phyloP scores from a whole-genome alignment of 2,329 filamentous ascomycete species.

The Corynespora cassiicola region DNA sequence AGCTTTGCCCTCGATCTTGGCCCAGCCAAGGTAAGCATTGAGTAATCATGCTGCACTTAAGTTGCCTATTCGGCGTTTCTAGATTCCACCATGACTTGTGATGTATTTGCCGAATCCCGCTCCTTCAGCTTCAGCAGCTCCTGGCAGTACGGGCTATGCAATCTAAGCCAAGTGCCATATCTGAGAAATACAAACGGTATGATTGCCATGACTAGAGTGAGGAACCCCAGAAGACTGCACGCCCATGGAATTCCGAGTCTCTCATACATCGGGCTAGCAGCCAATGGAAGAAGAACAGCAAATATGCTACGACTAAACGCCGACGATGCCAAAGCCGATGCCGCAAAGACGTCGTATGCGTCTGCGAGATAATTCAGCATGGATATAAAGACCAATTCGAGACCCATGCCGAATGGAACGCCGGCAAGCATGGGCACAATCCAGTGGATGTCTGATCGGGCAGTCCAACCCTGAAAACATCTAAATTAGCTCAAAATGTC shows the following conservation, averaged over 20 bases:
- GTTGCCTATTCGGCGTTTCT: slow-evolving; percentile 11
- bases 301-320: slow-evolving; percentile 76
- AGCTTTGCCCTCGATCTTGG: slow-evolving; percentile 10
- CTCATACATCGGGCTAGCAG: slow-evolving; percentile 65
- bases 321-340: slow-evolving; percentile 74
- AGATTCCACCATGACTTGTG: slow-evolving; percentile 13
- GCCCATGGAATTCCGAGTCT: slow-evolving; percentile 72
- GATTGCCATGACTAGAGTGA: slow-evolving; percentile 70
- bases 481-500: slow-evolving; percentile 12
- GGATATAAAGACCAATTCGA: slow-evolving; percentile 66
- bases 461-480: slow-evolving; percentile 13
- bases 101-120: slow-evolving; percentile 14
- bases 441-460: slow-evolving; percentile 8
- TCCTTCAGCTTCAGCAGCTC: slow-evolving; percentile 59
- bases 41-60: slow-evolving; percentile 14
- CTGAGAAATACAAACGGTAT: slow-evolving; percentile 75
- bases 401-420: slow-evolving; percentile 58
- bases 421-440: slow-evolving; percentile 48
- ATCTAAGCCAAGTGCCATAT: slow-evolving; percentile 68
- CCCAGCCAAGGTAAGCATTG: slow-evolving; percentile 11
- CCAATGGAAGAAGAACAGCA: slow-evolving; percentile 77
- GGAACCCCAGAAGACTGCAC: slow-evolving; percentile 71
- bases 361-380: slow-evolving; percentile 37
- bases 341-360: slow-evolving; percentile 71
- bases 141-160: slow-evolving; percentile 65